Conservation (phyloP, 1,284 basidiomycete genomes). For the Ceratobasidium sp. region DNA sequence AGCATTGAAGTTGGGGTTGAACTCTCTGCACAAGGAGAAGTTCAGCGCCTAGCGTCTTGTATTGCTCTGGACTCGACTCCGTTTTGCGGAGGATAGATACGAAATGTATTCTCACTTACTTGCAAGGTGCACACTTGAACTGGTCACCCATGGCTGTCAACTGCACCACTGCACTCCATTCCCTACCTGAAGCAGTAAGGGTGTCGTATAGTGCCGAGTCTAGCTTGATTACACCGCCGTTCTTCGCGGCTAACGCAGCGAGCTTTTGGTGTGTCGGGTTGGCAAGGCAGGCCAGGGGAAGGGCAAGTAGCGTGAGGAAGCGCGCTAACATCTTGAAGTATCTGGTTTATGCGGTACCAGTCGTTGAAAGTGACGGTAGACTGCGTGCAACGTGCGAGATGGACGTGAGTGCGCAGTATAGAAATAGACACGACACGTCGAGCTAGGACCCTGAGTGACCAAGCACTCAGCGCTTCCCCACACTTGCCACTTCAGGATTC, state of each 20-base stretch:
- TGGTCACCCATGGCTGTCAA: conserved; percentile 84
- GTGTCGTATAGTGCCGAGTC: conserved; percentile 77
- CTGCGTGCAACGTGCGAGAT: conserved; percentile 8
- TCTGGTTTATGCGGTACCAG: not conserved
- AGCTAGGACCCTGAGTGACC: conserved; percentile 30
- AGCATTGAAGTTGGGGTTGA: conserved; percentile 79
- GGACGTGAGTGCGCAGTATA: conserved; percentile 20
- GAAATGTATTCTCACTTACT: conserved; percentile 55
- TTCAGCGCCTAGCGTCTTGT: not conserved
- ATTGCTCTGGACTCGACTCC: not conserved
- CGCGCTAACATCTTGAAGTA: conserved; percentile 2
- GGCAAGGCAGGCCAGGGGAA: conserved; percentile 26
- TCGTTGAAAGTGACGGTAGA: not conserved
- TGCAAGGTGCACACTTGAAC: conserved; percentile 83
- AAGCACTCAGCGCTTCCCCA: conserved; percentile 34
- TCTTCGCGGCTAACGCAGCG: conserved; percentile 65
- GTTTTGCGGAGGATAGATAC: not conserved
- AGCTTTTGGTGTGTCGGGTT: conserved; percentile 57
- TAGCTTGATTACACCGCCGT: conserved; percentile 80
- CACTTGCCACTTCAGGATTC: not conserved
- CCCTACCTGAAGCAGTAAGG: conserved; percentile 73
- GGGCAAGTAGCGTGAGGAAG: conserved; percentile 25
- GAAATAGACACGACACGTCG: conserved; percentile 39
- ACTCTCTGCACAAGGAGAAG: conserved; percentile 62
- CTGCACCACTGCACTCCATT: conserved; percentile 83